Percentiles rank a stretch among this genome's conserved stretches.
phyloP scores from a whole-genome alignment of 1,284 basidiomycete genomes.

The Heliocybe sulcata region DNA sequence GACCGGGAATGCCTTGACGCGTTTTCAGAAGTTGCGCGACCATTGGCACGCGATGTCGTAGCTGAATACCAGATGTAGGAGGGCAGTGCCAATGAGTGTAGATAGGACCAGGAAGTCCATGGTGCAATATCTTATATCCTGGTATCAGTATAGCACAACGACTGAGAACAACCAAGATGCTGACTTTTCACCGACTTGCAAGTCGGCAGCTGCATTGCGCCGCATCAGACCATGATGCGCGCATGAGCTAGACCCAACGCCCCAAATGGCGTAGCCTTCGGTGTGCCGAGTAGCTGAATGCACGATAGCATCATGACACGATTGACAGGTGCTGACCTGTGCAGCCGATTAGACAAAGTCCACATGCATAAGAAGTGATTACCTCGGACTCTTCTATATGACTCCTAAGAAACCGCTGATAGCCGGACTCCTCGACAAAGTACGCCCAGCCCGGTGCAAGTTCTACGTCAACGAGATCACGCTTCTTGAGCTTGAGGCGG shows the following conservation, averaged over 20 bases:
- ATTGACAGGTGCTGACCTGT: background rate
- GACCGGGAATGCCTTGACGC: background rate
- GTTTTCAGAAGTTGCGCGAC: background rate
- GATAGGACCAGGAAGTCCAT: background rate
- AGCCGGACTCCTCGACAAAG: slow-evolving; percentile 12
- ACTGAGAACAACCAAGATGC: no score
- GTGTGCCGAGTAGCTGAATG: background rate
- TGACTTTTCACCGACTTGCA: slow-evolving; percentile 12
- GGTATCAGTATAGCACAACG: no score
- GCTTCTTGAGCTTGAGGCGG: slow-evolving; percentile 13
- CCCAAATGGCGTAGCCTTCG: slow-evolving; percentile 7
- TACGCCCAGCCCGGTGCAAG: slow-evolving; percentile 17
- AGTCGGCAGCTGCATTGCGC: slow-evolving; percentile 10
- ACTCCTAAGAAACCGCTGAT: background rate
- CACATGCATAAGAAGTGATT: background rate
- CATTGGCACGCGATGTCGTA: no score
- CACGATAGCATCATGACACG: background rate
- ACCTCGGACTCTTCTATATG: background rate
- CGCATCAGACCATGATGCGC: slow-evolving; percentile 7
- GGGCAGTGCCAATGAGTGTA: background rate
- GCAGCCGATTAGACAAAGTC: background rate
- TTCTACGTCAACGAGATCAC: slow-evolving; percentile 13
- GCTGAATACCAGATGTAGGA: slow-evolving; percentile 3
- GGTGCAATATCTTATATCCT: background rate
- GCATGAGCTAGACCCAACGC: slow-evolving; percentile 10